A percentile compares a stretch with the other conserved stretches of the same genome.
phyloP scores from a whole-genome alignment of 2,329 filamentous ascomycete species.

The Pyricularia sp. region DNA sequence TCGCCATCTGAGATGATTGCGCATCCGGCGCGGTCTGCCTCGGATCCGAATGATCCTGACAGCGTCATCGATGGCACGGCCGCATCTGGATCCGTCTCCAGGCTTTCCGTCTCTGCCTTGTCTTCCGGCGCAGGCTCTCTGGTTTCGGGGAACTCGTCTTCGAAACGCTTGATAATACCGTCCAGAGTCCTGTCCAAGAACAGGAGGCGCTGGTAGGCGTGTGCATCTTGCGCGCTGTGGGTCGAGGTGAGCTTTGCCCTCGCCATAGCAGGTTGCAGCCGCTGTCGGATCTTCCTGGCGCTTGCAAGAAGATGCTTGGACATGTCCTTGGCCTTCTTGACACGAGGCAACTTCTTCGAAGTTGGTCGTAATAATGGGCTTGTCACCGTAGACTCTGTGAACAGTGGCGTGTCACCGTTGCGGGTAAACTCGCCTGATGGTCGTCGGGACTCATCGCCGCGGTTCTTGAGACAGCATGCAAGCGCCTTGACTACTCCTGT shows the following conservation, averaged over 20 bases:
- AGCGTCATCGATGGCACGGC: conserved; percentile 8
- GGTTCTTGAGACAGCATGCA: conserved; percentile 80
- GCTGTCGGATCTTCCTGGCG: conserved; percentile 76
- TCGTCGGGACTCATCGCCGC: conserved; percentile 52
- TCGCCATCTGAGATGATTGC: conserved; percentile 34
- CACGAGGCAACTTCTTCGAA: conserved; percentile 12
- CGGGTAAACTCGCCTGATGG: conserved; percentile 42
- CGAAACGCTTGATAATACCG: conserved; percentile 89
- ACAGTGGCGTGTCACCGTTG: conserved; percentile 30
- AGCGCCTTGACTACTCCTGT: conserved; percentile 93
- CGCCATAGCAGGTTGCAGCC: conserved; percentile 74
- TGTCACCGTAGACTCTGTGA: background rate
- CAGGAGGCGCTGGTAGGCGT: conserved; percentile 65
- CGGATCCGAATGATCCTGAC: conserved; percentile 11
- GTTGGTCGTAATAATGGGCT: background rate
- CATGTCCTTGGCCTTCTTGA: conserved; percentile 77
- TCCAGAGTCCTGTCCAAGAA: conserved; percentile 85
- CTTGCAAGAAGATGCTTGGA: conserved; percentile 81
- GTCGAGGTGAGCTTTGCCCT: conserved; percentile 53
- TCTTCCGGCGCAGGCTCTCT: conserved; percentile 30
- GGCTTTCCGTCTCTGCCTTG: background rate
- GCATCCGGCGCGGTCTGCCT: conserved; percentile 18
- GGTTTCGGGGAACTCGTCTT: conserved; percentile 91
- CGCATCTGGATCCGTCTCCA: conserved; percentile 9
- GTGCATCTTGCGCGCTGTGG: conserved; percentile 54